Percentiles rank a stretch among this genome's conserved stretches.
Conservation (phyloP, 345 rosid species). For the Aquilaria sinensis region DNA sequence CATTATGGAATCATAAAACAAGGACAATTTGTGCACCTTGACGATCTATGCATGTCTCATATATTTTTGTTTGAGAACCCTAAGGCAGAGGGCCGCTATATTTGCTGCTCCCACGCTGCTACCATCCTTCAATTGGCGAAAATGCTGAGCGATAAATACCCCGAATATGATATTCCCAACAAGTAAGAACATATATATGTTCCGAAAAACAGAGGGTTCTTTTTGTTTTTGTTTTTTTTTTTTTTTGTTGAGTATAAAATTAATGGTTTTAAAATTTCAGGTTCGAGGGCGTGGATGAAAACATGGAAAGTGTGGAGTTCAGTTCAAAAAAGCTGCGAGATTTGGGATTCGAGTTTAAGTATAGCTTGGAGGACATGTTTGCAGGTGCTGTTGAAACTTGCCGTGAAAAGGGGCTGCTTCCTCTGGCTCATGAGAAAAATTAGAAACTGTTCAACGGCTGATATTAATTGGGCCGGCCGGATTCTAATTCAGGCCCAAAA, state of each 20-base stretch:
- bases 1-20: conserved; percentile 77
- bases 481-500: too few relatives aligned
- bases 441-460: too few relatives aligned
- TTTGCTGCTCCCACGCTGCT: conserved; percentile 64
- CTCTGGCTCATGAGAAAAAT: conserved; percentile 20
- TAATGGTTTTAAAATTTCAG: conserved; percentile 19
- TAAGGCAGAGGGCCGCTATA: conserved; percentile 69
- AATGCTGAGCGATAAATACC: conserved; percentile 49
- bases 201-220: too few relatives aligned
- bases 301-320: conserved; percentile 33
- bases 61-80: conserved; percentile 66
- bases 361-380: conserved; percentile 73
- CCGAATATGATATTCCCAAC: conserved; percentile 52
- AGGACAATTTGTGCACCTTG: conserved; percentile 82
- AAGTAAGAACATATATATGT: conserved; percentile 28
- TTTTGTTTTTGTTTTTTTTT: too few relatives aligned
- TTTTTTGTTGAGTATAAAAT: too few relatives aligned
- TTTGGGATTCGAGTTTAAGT: conserved; percentile 67
- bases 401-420: conserved; percentile 55
- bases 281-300: conserved; percentile 57
- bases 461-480: too few relatives aligned
- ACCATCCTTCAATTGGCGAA: conserved; percentile 49
- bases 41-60: conserved; percentile 79
- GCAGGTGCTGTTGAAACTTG: conserved; percentile 68
- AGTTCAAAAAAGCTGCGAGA: conserved; percentile 61